A percentile compares a stretch with the other conserved stretches of the same genome.
These are phyloP conservation scores for Astrothelium macrocarpum DNA, from an alignment of 495 filamentous ascomycete genomes.

Conservation along the genomic window DNA sequence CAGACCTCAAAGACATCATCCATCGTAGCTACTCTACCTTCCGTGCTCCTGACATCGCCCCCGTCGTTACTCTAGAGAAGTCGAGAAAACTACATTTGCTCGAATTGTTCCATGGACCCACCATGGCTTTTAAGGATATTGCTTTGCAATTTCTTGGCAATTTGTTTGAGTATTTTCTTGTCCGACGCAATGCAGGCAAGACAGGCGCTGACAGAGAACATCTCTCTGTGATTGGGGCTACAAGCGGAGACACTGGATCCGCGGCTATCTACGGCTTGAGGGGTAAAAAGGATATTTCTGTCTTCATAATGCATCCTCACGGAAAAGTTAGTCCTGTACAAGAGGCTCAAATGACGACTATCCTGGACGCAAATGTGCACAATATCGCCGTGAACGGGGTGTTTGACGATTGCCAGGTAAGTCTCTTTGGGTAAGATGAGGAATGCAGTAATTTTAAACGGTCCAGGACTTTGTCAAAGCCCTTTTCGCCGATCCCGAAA, in stretches of 20 bases:
- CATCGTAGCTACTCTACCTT: slow-evolving; percentile 76
- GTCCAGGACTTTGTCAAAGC: slow-evolving; percentile 83
- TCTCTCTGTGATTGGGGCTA: slow-evolving; percentile 83
- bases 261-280: slow-evolving; percentile 94
- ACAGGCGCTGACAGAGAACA: slow-evolving; percentile 58
- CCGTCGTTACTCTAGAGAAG: slow-evolving; percentile 55
- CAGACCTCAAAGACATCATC: slow-evolving; percentile 74
- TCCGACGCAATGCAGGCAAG: slow-evolving; percentile 69
- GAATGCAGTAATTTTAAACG: not conserved
- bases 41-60: slow-evolving; percentile 62
- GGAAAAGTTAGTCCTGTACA: slow-evolving; percentile 78
- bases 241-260: slow-evolving; percentile 87
- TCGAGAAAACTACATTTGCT: slow-evolving; percentile 68
- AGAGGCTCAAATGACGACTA: slow-evolving; percentile 91
- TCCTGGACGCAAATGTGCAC: slow-evolving; percentile 78
- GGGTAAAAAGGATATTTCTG: slow-evolving; percentile 91
- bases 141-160: slow-evolving; percentile 89
- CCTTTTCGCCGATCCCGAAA: slow-evolving; percentile 70
- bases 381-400: slow-evolving; percentile 76
- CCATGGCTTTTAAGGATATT: slow-evolving; percentile 88
- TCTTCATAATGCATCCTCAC: slow-evolving; percentile 82
- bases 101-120: slow-evolving; percentile 96
- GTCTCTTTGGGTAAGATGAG: not conserved
- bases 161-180: slow-evolving; percentile 90
- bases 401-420: slow-evolving; percentile 88